Conservation (phyloP, 768 basidiomycete species). For the Macrocybe gigantea region DNA sequence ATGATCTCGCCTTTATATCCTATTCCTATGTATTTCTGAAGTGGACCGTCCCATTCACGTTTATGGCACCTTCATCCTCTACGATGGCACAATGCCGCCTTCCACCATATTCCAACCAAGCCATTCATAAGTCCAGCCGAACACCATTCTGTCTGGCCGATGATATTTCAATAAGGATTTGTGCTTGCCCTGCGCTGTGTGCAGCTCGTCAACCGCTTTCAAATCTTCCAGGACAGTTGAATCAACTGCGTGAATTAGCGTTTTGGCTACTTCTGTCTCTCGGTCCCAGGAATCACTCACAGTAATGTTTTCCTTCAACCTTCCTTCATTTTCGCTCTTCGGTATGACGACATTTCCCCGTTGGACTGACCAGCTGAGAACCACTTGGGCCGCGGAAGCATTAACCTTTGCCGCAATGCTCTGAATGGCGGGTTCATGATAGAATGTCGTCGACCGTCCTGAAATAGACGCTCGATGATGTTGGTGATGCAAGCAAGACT, state of each 20-base stretch:
- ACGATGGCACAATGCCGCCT: conserved; percentile 16
- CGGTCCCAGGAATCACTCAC: conserved; percentile 12
- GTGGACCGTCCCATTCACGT: too few relatives aligned
- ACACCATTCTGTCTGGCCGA: conserved; percentile 21
- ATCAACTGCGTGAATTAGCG: conserved; percentile 18
- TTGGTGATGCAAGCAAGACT: too few relatives aligned
- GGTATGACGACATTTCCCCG: conserved; percentile 49
- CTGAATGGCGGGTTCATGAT: conserved; percentile 18
- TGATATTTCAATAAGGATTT: conserved; percentile 26
- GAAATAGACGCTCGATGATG: too few relatives aligned
- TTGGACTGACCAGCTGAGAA: conserved; percentile 55
- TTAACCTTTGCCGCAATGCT: conserved; percentile 21
- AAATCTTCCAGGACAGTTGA: conserved; percentile 29
- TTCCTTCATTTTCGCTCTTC: conserved; percentile 36
- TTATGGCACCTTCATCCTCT: too few relatives aligned
- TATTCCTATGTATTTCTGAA: too few relatives aligned
- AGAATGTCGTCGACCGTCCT: conserved; percentile 9
- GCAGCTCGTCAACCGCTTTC: conserved; percentile 28
- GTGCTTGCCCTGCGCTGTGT: conserved; percentile 34
- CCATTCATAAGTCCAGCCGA: conserved; percentile 31
- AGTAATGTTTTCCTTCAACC: conserved; percentile 38
- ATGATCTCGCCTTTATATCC: too few relatives aligned
- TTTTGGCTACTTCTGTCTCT: too few relatives aligned
- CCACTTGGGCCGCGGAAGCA: conserved; percentile 35
- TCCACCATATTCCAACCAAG: conserved; percentile 28